phyloP scores from a whole-genome alignment of 306 rosid genomes.

The Leucaena leucocephala region DNA sequence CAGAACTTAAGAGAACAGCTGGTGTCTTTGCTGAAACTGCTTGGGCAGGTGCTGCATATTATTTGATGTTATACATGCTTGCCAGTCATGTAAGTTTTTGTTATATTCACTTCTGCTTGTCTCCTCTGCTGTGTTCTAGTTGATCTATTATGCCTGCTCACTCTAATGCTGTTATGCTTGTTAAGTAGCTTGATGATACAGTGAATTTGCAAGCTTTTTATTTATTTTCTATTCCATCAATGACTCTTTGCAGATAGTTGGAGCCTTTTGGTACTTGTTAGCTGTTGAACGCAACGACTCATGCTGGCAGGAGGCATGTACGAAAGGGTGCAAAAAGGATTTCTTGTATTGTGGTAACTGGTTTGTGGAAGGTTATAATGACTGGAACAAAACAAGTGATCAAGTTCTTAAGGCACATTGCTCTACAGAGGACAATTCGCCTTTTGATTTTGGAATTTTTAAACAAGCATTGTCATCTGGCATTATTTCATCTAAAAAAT shows the following conservation, averaged over 20 bases:
- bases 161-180: constrained; percentile 35
- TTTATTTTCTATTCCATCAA: constrained; percentile 6
- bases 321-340: constrained; percentile 35
- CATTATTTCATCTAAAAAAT: constrained; percentile 62
- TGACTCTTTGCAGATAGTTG: constrained; percentile 68
- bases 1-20: constrained; percentile 95
- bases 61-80: constrained; percentile 91
- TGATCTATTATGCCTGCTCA: constrained; percentile 53
- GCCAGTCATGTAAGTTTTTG: constrained; percentile 70
- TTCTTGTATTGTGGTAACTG: constrained; percentile 70
- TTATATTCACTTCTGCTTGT: constrained; percentile 14
- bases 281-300: constrained; percentile 86
- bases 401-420: constrained; percentile 38
- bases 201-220: background rate
- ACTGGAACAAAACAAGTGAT: constrained; percentile 37
- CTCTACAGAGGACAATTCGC: constrained; percentile 23
- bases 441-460: constrained; percentile 79
- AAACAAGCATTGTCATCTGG: constrained; percentile 59
- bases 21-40: constrained; percentile 65
- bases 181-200: constrained; percentile 17
- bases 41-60: constrained; percentile 99
- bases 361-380: constrained; percentile 22
- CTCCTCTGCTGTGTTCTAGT: constrained; percentile 1
- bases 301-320: constrained; percentile 80
- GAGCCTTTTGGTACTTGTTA: constrained; percentile 85